Base-by-base conservation (phyloP, 164 flowering plant species). In the Pachysandra terminalis region DNA sequence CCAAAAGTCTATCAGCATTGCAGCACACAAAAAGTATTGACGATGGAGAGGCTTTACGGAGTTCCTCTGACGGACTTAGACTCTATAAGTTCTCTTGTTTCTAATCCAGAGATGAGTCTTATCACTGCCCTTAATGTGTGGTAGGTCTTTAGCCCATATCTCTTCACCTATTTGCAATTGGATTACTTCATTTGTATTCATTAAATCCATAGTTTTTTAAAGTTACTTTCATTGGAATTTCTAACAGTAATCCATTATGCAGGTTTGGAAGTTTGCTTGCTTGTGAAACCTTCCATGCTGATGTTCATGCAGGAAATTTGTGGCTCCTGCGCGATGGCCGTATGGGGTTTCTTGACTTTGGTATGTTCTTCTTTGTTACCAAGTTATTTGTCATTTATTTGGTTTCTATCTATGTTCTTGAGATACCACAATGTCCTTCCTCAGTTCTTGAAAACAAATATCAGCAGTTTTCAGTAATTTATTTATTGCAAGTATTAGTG, bases 201-300 rank as follows among this genome's bases (percentile, higher is more conserved):
- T 24, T 67, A 21, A 9, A 59, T 68, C 51, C 26, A 13, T 10
- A 9, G 35, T 1, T 56, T n/a, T 35, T 35, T n/a, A 17, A 26
- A 55, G 52, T 57, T 7, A 9, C 53, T 25, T 52, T 53, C 1
- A 24, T 48, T 61, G 28, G 61, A 23, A 2, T 13, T 27, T 57
- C 15, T 13, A 45, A 45, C 51, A 45, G 41, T 54, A 24, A 32
- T 32, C 7, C 37, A 32, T 40, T 68, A 16, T 82, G 75, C 85
- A 94, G 98, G 98, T 94, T 91, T 90, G 98, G 98, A 59, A 94
- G 98, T 74, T 78, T 94, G 85, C 95, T 91, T 80, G 93, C 88
- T 4, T 90, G 97, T 77, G 98, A 94, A 71, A 74, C 86, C 56
- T 94, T 94, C 70, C 98, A 94, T 82, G 98, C 98, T 48, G 98